Base-by-base conservation (phyloP, 257 asterid species). In the Capsicum chinense region DNA sequence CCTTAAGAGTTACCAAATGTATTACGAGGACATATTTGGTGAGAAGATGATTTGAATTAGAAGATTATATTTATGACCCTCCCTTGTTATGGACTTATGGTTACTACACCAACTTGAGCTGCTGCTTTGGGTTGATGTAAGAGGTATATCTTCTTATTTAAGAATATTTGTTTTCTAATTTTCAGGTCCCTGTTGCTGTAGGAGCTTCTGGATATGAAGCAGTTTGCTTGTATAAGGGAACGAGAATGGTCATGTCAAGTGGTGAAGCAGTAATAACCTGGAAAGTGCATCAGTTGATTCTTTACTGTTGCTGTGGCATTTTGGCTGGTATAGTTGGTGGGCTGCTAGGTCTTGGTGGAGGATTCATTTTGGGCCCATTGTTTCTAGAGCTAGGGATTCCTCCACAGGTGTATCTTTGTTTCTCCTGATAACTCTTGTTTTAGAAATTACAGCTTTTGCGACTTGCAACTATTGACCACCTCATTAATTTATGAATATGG, bases 291-390 rank as follows among this genome's bases (percentile, higher is more conserved):
- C 92, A 85, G 85, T 83, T 92, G 85, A 68, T 88, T 71, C 83
- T 90, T 63, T 92, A 89, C 80, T 90, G 95, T 85, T 83, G 67
- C 70, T 86, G 92, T 56, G 95, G 93, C 81, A 79, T 87, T 44
- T 73, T 92, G 88, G 92, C 95, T 13, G 95, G 95, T 82, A 58
- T 90, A 0, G 93, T 92, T 84, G 95, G 95, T 42, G 92, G 95
- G 70, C 88, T 92, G 56, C 90, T 92, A 56, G 95, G 95, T 83
- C 95, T 92, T 33, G 95, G 95, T 2, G 95, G 95, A 76, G 95
- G 95, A 9, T 92, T 92, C 90, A 92, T 92, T 66, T 64, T 92
- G 17, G 92, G 93, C 37, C 95, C 95, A 14, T 70, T 92, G 83
- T 88, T 90, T 66, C 87, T 92, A 5, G 93, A 92, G 86, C 90